Evolutionary conservation across 1,284 basidiomycete species (phyloP), one percentile per base, ranked within the genome.

Genomic region (Boletellus deceptivus): DNA sequence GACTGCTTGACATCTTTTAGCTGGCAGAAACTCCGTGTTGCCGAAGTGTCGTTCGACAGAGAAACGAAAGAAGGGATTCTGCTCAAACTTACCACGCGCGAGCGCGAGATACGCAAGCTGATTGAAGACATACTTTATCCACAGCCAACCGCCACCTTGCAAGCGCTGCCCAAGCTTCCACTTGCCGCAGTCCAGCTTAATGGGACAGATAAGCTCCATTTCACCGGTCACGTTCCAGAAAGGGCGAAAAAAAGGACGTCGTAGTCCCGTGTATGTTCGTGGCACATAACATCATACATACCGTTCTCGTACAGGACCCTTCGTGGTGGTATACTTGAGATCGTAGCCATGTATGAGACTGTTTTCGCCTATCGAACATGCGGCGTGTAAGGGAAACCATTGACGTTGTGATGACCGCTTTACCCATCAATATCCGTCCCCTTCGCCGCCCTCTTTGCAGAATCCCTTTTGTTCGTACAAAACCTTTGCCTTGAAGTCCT

Each of bases 401-500:
- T 20, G 40, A 49, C 36, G 43, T 52, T 61, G 54, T 49, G 54
- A 53, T 50, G 51, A 37, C 31, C 25, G 40, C 47, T 29, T 38
- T 49, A n/a, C 43, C 18, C 13, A 46, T 79, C 70, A 92, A 68
- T 93, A 93, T 9, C 89, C 89, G 64, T 93, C 91, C n/a, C 90
- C 91, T 70, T 93, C 91, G 17, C 89, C 91, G 10, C 91, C 91
- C 68, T 93, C 91, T 65, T 87, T 91, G 66, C 85, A 90, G 67
- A 91, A 93, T 4, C 91, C 91, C 59, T 84, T 82, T 66, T 84
- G 75, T 65, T 91, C 84, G 62, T 79, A 90, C 47, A 93, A 71
- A 46, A 93, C 75, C 59, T 86, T 80, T 22, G 90, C 81, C 68
- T 90, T 91, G 61, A 70, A 64, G 50, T 89, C 86, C 59, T 91